Evolutionary conservation across 2,329 filamentous ascomycete genomes (phyloP), one percentile per base, ranked within the genome.

Genomic region (Aspergillus pseudoglaucus): DNA sequence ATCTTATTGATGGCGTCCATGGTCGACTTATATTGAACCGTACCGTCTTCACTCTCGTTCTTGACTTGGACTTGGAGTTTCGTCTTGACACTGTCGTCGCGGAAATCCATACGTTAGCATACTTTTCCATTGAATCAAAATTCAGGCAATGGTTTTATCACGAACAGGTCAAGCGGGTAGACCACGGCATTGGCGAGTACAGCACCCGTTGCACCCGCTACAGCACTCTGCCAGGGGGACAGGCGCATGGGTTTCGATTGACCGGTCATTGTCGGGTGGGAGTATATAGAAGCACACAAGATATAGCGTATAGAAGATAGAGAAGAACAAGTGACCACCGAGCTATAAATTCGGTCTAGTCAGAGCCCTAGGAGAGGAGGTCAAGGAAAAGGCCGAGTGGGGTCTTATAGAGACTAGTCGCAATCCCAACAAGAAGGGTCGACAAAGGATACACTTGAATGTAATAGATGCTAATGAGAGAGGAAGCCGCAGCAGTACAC

Each of bases 131-230:
- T 14, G 2, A 3, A 35, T 3, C 8, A 18, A 14, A 10, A 14
- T 12, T 10, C 9, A 18, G 10, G 9, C 20, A 37, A 44, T 22
- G 12, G 30, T 44, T 20, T 40, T 22, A 25, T 23, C 35, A 73
- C 87, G 75, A 76, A 95, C 90, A 98, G 90, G 71, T 98, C 93
- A 51, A 98, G 78, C 42, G 93, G 93, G 70, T 98, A 98, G 49
- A 97, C 91, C 53, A 96, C 74, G 40, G 90, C 87, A 75, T 98
- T 98, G 49, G 93, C 93, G 50, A 98, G 78, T 33, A 97, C 89
- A 42, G 93, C 93, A 52, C 93, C 93, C 17, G 88, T 88, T 45
- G 93, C 89, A 61, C 93, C 93, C 53, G 93, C 91, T 56, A 95
- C 83, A 47, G 93, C 93, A 64, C 85, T 85, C 47, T 90, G 91